Percentiles rank a stretch among this genome's conserved stretches.
phyloP scores from a whole-genome alignment of 2,329 filamentous ascomycete species.

The Fusarium beomiforme region DNA sequence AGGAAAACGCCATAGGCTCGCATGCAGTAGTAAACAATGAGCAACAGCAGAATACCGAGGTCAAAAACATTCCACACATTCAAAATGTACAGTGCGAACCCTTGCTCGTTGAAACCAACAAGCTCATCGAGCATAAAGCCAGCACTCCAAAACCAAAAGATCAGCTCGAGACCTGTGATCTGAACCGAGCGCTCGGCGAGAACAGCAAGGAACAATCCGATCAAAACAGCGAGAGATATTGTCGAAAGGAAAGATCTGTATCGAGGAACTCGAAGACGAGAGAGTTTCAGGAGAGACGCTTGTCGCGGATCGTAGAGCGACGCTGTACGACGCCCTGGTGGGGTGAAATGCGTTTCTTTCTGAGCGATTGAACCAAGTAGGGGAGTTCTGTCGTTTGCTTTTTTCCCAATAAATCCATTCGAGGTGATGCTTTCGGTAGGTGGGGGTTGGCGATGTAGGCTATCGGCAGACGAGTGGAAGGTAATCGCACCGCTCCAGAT shows the following conservation, averaged over 20 bases:
- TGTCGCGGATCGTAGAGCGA: constrained; percentile 90
- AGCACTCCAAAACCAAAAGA: constrained; percentile 98
- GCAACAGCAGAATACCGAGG: constrained; percentile 84
- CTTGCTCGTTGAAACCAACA: constrained; percentile 95
- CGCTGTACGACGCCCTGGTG: constrained; percentile 74
- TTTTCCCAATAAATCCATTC: constrained; percentile 46
- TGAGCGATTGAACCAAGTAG: constrained; percentile 54
- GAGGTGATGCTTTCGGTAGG: constrained; percentile 41
- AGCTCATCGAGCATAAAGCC: constrained; percentile 97
- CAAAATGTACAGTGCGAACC: constrained; percentile 95
- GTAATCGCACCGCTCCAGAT: constrained; percentile 97
- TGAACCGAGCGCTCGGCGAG: constrained; percentile 77
- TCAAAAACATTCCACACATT: constrained; percentile 98
- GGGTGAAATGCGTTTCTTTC: constrained; percentile 47
- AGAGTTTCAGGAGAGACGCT: constrained; percentile 91
- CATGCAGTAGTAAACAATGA: constrained; percentile 90
- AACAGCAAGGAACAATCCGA: constrained; percentile 86
- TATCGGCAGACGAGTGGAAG: constrained; percentile 90
- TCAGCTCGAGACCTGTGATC: constrained; percentile 84
- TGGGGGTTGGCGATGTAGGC: constrained; percentile 72
- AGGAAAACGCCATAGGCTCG: constrained; percentile 88
- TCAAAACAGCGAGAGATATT: constrained; percentile 83
- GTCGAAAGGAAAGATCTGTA: constrained; percentile 94
- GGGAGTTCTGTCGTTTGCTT: constrained; percentile 60
- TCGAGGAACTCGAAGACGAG: constrained; percentile 86